Conservation (phyloP, 2,329 filamentous ascomycete genomes). For the Drechslera avenae region DNA sequence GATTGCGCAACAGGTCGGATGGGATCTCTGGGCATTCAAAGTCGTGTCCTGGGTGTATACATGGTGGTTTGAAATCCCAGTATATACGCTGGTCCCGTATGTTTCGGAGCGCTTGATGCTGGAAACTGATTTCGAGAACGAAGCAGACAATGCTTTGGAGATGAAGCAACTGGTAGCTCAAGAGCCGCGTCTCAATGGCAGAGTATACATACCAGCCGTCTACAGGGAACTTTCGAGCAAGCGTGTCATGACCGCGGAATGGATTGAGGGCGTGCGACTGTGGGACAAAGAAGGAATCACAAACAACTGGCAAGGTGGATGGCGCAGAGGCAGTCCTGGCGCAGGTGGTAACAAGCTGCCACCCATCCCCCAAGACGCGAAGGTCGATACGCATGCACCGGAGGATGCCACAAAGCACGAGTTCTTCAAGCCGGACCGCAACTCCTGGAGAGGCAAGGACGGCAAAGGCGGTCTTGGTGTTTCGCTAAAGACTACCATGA, state of each 20-base stretch:
- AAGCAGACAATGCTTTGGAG: conserved; percentile 83
- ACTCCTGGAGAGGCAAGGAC: conserved; percentile 74
- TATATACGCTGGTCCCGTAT: conserved; percentile 89
- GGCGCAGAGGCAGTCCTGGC: conserved; percentile 77
- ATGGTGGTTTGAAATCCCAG: conserved; percentile 87
- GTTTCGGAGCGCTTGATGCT: conserved; percentile 89
- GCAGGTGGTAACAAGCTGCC: conserved; percentile 70
- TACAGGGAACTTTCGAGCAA: conserved; percentile 82
- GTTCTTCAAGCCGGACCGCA: conserved; percentile 78
- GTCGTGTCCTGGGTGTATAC: conserved; percentile 83
- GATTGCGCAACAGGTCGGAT: conserved; percentile 86
- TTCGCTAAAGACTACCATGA: conserved; percentile 85
- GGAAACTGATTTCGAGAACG: conserved; percentile 93
- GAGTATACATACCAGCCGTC: conserved; percentile 87
- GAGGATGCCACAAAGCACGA: conserved; percentile 52
- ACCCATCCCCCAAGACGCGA: conserved; percentile 43
- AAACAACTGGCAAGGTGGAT: conserved; percentile 76
- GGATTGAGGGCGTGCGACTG: conserved; percentile 92
- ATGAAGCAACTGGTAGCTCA: conserved; percentile 78
- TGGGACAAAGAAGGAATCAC: conserved; percentile 90
- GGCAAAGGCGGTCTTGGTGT: conserved; percentile 83
- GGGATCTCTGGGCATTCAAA: conserved; percentile 97
- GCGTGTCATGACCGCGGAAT: conserved; percentile 91
- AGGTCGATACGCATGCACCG: conserved; percentile 34
- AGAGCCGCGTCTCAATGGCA: conserved; percentile 75